Conservation (phyloP, 2,329 filamentous ascomycete species). For the Neoarthrinium moseri region DNA sequence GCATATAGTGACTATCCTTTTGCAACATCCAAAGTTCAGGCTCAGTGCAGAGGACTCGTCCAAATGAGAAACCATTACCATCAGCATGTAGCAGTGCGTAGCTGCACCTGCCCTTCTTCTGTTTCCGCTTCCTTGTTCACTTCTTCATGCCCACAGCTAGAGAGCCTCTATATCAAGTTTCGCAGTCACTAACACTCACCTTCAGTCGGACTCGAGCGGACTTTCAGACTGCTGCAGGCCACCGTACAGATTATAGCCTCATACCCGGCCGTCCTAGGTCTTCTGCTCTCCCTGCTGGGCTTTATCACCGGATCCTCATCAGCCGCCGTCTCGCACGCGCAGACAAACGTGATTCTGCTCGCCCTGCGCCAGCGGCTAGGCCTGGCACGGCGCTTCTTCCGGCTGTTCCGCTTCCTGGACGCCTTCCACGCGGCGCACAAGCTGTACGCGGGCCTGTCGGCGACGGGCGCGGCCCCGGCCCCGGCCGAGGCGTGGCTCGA, state of each 20-base stretch:
- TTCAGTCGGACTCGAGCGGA: constrained; percentile 59
- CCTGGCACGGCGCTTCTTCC: constrained; percentile 59
- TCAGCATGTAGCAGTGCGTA: too few relatives aligned
- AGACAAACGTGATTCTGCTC: constrained; percentile 29
- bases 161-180: background rate
- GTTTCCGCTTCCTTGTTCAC: too few relatives aligned
- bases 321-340: constrained; percentile 20
- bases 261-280: constrained; percentile 38
- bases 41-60: too few relatives aligned
- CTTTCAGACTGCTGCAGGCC: constrained; percentile 57
- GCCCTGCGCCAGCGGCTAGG: constrained; percentile 41
- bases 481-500: constrained; percentile 45
- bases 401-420: constrained; percentile 67
- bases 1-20: too few relatives aligned
- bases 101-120: too few relatives aligned
- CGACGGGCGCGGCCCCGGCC: too few relatives aligned
- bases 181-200: background rate
- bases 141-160: too few relatives aligned
- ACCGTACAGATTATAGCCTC: constrained; percentile 46
- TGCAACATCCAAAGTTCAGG: too few relatives aligned
- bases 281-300: constrained; percentile 26
- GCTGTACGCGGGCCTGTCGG: constrained; percentile 29
- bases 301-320: constrained; percentile 9
- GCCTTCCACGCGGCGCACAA: constrained; percentile 52
- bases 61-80: too few relatives aligned